Percentiles rank a stretch among this genome's conserved stretches.
These are phyloP conservation scores for Jaenimonas drosophilae DNA, from an alignment of 208 protist species.

Conservation along the genomic window DNA sequence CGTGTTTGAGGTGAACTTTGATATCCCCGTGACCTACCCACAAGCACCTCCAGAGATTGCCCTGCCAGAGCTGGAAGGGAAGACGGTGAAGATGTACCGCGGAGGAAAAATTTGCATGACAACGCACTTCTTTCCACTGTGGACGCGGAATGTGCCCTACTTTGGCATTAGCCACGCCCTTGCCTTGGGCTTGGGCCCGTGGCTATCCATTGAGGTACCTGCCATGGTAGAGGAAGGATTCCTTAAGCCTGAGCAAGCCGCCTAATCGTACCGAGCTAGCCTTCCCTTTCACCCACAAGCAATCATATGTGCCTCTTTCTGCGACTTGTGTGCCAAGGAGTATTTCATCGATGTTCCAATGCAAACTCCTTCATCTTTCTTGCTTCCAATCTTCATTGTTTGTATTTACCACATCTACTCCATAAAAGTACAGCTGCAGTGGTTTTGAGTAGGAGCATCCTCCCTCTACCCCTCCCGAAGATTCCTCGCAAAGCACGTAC, in stretches of 20 bases:
- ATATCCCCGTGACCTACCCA: slow-evolving; percentile 96
- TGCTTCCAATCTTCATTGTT: neutral
- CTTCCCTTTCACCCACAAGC: no score
- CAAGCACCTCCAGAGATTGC: slow-evolving; percentile 92
- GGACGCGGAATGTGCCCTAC: slow-evolving; percentile 94
- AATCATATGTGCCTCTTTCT: no score
- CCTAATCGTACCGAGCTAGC: no score
- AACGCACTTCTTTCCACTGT: slow-evolving; percentile 96
- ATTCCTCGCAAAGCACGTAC: no score
- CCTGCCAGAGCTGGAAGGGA: slow-evolving; percentile 95
- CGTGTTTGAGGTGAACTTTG: slow-evolving; percentile 96
- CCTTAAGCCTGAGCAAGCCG: slow-evolving; percentile 39
- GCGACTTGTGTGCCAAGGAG: no score
- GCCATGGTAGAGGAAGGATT: slow-evolving; percentile 89
- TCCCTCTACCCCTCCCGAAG: no score
- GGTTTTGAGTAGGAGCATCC: no score
- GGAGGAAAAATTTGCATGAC: slow-evolving; percentile 98
- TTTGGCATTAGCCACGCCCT: slow-evolving; percentile 97
- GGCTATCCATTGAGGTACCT: slow-evolving; percentile 96
- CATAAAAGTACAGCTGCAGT: no score
- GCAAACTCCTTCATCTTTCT: slow-evolving; percentile 6
- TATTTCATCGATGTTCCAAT: neutral
- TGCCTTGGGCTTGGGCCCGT: slow-evolving; percentile 94
- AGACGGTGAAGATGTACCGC: slow-evolving; percentile 98
- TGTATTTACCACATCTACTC: no score